phyloP scores from a whole-genome alignment of 2,329 filamentous ascomycete species.

The Beauveria scarabaeidicola region DNA sequence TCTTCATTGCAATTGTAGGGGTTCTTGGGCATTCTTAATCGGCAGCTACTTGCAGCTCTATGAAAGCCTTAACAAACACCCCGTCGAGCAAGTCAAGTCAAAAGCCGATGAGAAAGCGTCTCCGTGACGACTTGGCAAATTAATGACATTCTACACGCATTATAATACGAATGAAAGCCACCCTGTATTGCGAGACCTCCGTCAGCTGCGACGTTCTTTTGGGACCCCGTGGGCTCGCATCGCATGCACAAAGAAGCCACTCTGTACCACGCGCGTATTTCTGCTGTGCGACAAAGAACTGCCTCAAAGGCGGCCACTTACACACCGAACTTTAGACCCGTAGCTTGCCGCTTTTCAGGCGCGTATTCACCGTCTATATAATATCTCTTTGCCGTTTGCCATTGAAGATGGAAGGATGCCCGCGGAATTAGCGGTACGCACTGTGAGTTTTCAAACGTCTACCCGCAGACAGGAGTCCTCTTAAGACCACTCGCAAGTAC shows the following conservation, averaged over 20 bases:
- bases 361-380: neutral
- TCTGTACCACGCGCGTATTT: neutral
- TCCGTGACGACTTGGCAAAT: neutral
- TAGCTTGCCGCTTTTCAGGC: neutral
- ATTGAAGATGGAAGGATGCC: no score
- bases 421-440: no score
- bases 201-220: neutral
- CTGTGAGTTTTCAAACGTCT: no score
- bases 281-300: neutral
- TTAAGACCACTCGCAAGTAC: no score
- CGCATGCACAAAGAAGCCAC: conserved; percentile 1
- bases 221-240: neutral
- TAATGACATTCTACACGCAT: no score
- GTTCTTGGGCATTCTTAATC: conserved; percentile 32
- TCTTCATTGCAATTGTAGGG: conserved; percentile 22
- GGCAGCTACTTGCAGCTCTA: conserved; percentile 19
- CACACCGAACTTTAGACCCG: neutral
- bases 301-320: neutral
- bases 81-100: conserved; percentile 12
- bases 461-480: no score
- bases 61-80: conserved; percentile 20
- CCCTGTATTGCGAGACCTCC: neutral
- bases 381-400: neutral
- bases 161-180: no score
- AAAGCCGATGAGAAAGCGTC: neutral